Evolutionary conservation across 495 filamentous ascomycete genomes (phyloP), one percentile per base, ranked within the genome.

Genomic region (Cercophora sp.): DNA sequence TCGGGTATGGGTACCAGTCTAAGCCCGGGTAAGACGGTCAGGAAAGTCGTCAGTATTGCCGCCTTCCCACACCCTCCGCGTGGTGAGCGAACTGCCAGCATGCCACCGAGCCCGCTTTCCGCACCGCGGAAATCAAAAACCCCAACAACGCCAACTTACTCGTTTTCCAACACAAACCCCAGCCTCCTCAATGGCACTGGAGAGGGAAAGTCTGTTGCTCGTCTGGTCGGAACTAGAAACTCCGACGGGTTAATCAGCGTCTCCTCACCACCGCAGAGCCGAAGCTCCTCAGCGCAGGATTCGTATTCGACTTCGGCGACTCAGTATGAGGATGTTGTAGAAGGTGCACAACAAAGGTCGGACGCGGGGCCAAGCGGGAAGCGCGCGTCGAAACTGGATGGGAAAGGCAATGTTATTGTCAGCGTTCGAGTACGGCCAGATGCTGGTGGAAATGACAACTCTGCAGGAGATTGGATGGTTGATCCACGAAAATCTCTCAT

Each of bases 391-490:
- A 80, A 70, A 57, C 6, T 65, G 29, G 89, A 96, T 52, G 79
- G 75, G 16, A 97, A 96, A 65, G 93, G 94, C 3, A 97, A 97
- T 70, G 93, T 98, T 24, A 75, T 97, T 53, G 91, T 98, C 53
- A 97, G 93, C 61, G 91, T 98, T 42, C 80, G 93, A 54, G 89
- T 97, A 39, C 81, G 94, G 41, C 93, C 93, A 11, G 91, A 96
- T 72, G 77, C 80, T 13, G 78, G 70, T 13, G 72, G 73, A 5
- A 79, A 74, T 19, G 86, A 86, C 37, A 73, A 66, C 47, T 65
- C 80, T 5, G 87, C 89, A 36, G 79, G 82, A n/a, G 92, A 97
- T 62, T 98, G 93, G 92, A 78, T 88, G 68, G 84, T 97, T 3
- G 92, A 97, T 67, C 84, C 84, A n/a, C 82, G 89, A 56, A 82